A percentile compares a stretch with the other conserved stretches of the same genome.
phyloP scores from a whole-genome alignment of 2,329 filamentous ascomycete genomes.

The Colletotrichum endophyticum region DNA sequence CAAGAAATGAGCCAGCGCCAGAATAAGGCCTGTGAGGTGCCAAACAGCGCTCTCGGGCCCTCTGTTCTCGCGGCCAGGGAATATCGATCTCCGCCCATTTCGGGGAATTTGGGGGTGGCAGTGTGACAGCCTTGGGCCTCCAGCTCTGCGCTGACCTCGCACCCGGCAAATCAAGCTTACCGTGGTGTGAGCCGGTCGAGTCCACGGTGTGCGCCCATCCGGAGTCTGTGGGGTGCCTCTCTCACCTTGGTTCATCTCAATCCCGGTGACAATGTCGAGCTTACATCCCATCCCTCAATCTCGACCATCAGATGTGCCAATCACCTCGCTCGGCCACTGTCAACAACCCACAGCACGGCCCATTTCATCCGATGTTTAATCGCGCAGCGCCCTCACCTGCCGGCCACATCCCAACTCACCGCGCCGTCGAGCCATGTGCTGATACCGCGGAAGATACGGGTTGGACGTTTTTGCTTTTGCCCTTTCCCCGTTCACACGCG shows the following conservation, averaged over 20 bases:
- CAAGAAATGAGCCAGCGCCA: background rate
- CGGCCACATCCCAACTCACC: slow-evolving; percentile 4
- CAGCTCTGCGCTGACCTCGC: background rate
- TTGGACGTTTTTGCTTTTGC: background rate
- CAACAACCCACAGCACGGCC: background rate
- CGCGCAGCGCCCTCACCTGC: background rate
- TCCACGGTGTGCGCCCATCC: background rate
- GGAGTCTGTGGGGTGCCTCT: background rate
- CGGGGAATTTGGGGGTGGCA: slow-evolving; percentile 1
- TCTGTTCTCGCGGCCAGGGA: background rate
- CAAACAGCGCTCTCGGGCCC: slow-evolving; percentile 34
- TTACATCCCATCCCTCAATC: background rate
- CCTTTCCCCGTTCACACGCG: background rate
- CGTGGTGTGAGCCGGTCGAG: background rate
- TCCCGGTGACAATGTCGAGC: background rate
- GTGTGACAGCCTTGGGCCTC: background rate
- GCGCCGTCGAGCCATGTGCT: slow-evolving; percentile 1
- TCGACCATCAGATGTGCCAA: background rate
- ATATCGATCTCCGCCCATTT: background rate
- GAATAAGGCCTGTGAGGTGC: background rate
- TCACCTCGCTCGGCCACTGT: background rate
- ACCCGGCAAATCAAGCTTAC: background rate
- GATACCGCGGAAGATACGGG: slow-evolving; percentile 11
- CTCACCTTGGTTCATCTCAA: background rate
- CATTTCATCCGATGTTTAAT: slow-evolving; percentile 19